These are phyloP conservation scores for Podaxis sp. DNA, from an alignment of 768 basidiomycete species.

Conservation along the genomic window DNA sequence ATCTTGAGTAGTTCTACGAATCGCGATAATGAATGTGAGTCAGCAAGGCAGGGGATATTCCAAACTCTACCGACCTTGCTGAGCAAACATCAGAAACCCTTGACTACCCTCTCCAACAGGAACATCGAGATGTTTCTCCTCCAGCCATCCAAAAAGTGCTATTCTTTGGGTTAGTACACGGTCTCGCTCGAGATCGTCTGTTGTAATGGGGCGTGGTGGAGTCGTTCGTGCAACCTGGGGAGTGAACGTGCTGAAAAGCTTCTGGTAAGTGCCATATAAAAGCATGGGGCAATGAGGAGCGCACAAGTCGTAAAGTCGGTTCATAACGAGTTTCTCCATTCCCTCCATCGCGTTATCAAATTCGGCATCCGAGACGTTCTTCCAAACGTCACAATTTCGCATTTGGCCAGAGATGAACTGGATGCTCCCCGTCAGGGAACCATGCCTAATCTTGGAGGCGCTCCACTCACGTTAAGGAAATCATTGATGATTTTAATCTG, in stretches of 20 bases:
- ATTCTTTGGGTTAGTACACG: constrained; percentile 88
- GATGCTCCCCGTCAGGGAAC: neutral
- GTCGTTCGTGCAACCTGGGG: constrained; percentile 69
- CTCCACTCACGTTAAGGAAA: constrained; percentile 70
- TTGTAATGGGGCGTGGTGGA: constrained; percentile 76
- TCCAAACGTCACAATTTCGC: constrained; percentile 83
- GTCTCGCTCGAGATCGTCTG: constrained; percentile 97
- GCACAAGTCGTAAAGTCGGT: constrained; percentile 91
- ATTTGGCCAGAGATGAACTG: constrained; percentile 92
- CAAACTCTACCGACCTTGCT: constrained; percentile 59
- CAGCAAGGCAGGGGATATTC: neutral
- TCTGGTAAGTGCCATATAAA: constrained; percentile 6
- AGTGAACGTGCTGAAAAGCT: constrained; percentile 75
- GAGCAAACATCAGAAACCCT: constrained; percentile 86
- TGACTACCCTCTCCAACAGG: constrained; percentile 70
- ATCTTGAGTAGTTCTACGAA: constrained; percentile 85
- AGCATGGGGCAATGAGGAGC: constrained; percentile 26
- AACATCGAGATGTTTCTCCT: constrained; percentile 86
- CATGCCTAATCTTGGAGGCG: constrained; percentile 11
- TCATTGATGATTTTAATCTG: constrained; percentile 96
- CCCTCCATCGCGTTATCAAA: constrained; percentile 98
- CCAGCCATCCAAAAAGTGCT: constrained; percentile 86
- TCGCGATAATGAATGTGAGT: neutral
- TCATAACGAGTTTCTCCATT: constrained; percentile 99
- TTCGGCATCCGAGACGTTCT: constrained; percentile 70